Evolutionary conservation across 2,329 filamentous ascomycete genomes (phyloP).

Genomic region (Botryotinia narcissicola): DNA sequence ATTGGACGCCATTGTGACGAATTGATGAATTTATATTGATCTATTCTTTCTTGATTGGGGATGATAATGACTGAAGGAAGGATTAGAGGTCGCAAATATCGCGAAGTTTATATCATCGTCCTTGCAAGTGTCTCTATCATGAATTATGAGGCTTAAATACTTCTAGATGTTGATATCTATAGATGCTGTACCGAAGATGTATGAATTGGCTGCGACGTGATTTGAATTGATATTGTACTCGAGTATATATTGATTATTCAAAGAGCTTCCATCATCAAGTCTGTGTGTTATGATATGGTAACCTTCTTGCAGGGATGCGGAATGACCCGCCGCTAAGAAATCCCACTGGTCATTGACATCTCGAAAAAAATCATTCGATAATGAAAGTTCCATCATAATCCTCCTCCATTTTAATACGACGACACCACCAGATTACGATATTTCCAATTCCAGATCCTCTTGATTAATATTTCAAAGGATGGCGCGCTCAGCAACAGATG

Average conservation of each 20-base stretch:
- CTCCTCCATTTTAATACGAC: conserved; percentile 28
- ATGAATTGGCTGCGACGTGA: neutral
- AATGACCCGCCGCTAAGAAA: conserved; percentile 30
- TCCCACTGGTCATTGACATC: conserved; percentile 25
- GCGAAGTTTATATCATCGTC: neutral
- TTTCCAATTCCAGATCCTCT: neutral
- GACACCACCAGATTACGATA: conserved; percentile 3
- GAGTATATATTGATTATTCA: neutral
- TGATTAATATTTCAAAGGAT: conserved; percentile 30
- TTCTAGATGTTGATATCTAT: neutral
- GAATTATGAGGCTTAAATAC: neutral
- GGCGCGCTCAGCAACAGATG: conserved; percentile 71
- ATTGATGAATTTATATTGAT: neutral
- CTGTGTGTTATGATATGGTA: neutral
- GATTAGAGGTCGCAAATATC: neutral
- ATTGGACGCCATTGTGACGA: conserved; percentile 31
- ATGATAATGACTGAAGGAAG: neutral
- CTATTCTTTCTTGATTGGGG: neutral
- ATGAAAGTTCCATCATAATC: neutral
- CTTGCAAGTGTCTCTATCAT: neutral
- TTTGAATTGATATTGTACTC: neutral
- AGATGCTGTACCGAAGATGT: neutral
- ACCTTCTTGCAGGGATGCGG: conserved; percentile 22
- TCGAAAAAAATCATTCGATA: conserved; percentile 32
- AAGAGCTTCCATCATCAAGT: neutral